Base-by-base conservation (phyloP, 1,284 basidiomycete species). In the Sphagnurus paluster region DNA sequence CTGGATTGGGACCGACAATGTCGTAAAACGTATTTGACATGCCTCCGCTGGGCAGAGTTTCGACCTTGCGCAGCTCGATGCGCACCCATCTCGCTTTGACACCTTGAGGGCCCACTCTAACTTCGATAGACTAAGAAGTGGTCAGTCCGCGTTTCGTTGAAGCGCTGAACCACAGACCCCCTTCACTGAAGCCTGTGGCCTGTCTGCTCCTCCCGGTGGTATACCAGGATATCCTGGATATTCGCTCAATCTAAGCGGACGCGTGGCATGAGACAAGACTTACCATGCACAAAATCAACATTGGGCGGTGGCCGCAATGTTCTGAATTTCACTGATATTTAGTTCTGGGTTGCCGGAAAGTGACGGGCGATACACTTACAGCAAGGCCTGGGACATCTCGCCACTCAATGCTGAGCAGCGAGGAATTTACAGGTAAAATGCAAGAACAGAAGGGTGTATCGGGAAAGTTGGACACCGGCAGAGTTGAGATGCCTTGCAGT, bases 11-110 rank as follows among this genome's bases (percentile, higher is more conserved):
- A 3, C 87, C 87, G 26, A 90, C 79, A 52, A 77, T 79, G 61
- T 89, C 82, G 56, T 77, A 79, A 68, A 85, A 90, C 6, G 82
- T 82, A 65, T 83, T 87, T 19, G 73, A 67, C 50, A 74, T 69
- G 8, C 84, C 82, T 23, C 82, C 87, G 14, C 81, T 80, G 1
- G 89, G 88, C 36, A 91, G 72, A 1, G 79, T 84, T 67, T 95
- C 92, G 34, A 92, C 80, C 70, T 92, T 93, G 57, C 88, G 80
- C 59, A 94, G 74, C 68, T 93, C 90, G 50, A 94, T 82, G 54
- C 87, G 82, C 21, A 95, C 84, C 84, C 88, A 93, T 68, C 92
- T 91, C 19, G 89, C 89, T 71, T 92, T 93, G 59, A 89, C 80
- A n/a, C 87, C 85, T 54, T 80, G 72, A 3, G 75, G 71, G 8